Evolutionary conservation across 805 yeast genomes (phyloP), one percentile per base, ranked within the genome.

Genomic region (Saturnispora hagleri): DNA sequence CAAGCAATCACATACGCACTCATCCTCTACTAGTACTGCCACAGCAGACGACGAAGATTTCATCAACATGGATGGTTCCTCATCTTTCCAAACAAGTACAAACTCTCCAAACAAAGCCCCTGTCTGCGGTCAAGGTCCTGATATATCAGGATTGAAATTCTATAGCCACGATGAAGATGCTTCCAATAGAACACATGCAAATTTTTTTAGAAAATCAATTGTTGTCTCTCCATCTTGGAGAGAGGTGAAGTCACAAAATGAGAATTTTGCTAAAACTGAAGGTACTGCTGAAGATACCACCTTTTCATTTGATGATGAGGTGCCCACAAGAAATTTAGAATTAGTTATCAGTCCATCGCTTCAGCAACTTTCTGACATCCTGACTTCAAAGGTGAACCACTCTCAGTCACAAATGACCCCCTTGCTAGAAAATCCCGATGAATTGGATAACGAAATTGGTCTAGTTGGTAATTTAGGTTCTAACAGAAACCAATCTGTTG

Each of bases 1-100:
- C 35, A 44, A 44, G 26, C 45, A 38, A 9, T 26, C 48, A 3
- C 48, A 45, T 15, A 49, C 44, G 10, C 34, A 65, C 50, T 61
- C 69, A 4, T 54, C 55, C 20, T 66, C 71, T 17, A 59, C 63
- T 60, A 64, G 62, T 48, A 63, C 70, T 31, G 59, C 60, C 3
- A 65, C 65, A 17, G 22, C 22, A 28, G 70, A 68, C 54, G 72
- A 68, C 36, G 66, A 60, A 22, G 72, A 68, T 51, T 64, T 64
- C 55, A 61, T 57, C 47, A 52, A 57, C 41, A 47, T 62, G 12
- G 69, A 66, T 46, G 58, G 67, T 24, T 67, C 71, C 0, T 67
- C 71, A 10, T 69, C 73, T 20, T 64, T 69, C 46, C 71, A 68
- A 55, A 69, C 72, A 3, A 66, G 70, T 51, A 63, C 70, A 2